Evolutionary conservation across 2,329 filamentous ascomycete genomes (phyloP), one percentile per base, ranked within the genome.

Genomic region (Microsporum ferrugineum): DNA sequence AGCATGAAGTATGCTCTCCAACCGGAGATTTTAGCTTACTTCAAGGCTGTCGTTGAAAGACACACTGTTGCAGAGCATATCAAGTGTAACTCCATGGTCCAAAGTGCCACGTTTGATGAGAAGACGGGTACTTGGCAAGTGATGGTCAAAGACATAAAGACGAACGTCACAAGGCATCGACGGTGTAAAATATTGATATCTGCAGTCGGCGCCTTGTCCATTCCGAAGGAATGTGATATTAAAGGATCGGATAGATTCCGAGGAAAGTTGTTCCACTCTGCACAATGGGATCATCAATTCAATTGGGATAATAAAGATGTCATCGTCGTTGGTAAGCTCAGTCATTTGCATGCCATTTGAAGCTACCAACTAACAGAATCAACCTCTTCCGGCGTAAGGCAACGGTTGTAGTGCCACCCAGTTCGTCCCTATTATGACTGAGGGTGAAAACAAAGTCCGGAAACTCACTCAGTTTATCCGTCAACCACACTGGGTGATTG

Each of bases 391-490:
- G 27, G 53, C 61, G 12, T 60, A 73, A 23, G 75, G 75, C 17
- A 80, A 79, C 61, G 77, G 77, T 41, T 79, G 76, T 64, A 76
- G 73, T 57, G 78, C 77, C 5, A 79, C 77, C 0, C 78, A 80
- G 65, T 77, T 79, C 45, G 73, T 79, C 0, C 78, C 77, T 2
- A 73, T 76, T 39, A 72, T 79, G 67, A 73, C 72, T 14, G 66
- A 68, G 36, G 69, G 69, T n/a, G 67, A 69, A 1, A 66, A 65
- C 10, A 69, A 73, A 3, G 76, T 72, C 7, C 72, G 69, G 23
- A 73, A 71, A 29, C 68, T 79, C 27, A 76, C 73, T 0, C 79
- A 82, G 57, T 80, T 82, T 64, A 74, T 70, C n/a, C 75, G 78
- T 6, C 78, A 80, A 67, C 70, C 79, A 3, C 80, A 82, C 62